Conservation (phyloP, 257 asterid genomes). For the Parsonsia alboflavescens region DNA sequence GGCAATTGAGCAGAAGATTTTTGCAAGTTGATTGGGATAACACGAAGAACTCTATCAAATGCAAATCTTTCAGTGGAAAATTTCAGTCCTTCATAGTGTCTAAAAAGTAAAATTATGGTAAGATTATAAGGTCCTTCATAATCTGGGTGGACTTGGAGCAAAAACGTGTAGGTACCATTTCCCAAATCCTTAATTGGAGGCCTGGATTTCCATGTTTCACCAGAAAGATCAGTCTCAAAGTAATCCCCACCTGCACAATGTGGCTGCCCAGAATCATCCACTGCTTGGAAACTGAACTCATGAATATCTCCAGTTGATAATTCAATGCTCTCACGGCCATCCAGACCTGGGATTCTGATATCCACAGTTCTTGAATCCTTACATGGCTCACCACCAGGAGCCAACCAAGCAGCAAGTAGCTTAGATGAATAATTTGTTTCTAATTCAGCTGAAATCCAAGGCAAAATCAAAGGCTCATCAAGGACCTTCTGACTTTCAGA, state of each 20-base stretch:
- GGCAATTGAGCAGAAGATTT: conserved; percentile 35
- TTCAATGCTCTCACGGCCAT: conserved; percentile 32
- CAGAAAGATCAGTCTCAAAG: conserved; percentile 74
- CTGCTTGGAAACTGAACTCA: conserved; percentile 64
- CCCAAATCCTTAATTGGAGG: conserved; percentile 72
- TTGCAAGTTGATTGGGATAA: conserved; percentile 42
- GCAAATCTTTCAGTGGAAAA: conserved; percentile 59
- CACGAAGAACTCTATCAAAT: conserved; percentile 53
- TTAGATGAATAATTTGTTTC: conserved; percentile 61
- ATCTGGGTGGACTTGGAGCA: conserved; percentile 78
- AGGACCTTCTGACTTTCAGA: conserved; percentile 7
- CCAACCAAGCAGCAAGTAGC: conserved; percentile 50
- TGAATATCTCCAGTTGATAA: conserved; percentile 61
- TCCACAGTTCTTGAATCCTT: conserved; percentile 57
- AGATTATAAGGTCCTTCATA: conserved; percentile 74
- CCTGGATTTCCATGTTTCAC: conserved; percentile 80
- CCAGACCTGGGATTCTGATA: conserved; percentile 44
- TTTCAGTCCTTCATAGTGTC: conserved; percentile 60
- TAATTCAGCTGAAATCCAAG: conserved; percentile 60
- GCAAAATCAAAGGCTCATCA: conserved; percentile 17
- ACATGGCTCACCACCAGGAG: conserved; percentile 68
- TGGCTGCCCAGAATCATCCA: conserved; percentile 60
- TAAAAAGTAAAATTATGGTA: conserved; percentile 60
- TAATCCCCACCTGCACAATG: conserved; percentile 91
- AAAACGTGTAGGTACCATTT: conserved; percentile 63